Percentiles rank a stretch among this genome's conserved stretches.
Evolutionary conservation across 1,284 basidiomycete species (phyloP).

Genomic region (Ustilago crameri): DNA sequence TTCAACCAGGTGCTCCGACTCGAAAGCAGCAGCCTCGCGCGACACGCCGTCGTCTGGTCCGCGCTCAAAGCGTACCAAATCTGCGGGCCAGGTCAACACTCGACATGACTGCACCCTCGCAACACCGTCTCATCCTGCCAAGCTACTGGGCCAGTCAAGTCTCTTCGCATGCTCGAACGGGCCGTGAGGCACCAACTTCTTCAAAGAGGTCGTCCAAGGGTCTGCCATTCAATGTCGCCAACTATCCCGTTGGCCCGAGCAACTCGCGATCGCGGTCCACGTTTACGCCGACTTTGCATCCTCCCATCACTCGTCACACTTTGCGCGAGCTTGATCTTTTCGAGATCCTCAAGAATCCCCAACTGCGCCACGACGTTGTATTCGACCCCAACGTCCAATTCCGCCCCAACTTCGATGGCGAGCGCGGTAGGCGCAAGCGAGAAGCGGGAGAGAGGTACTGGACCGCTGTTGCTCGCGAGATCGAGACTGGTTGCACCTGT

Average conservation of each 20-base stretch:
- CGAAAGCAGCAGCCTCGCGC: conserved; percentile 18
- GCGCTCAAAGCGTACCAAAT: conserved; percentile 51
- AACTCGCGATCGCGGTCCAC: conserved; percentile 34
- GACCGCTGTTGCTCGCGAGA: conserved; percentile 81
- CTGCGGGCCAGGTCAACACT: conserved; percentile 44
- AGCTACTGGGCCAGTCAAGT: conserved; percentile 38
- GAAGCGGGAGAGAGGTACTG: conserved; percentile 84
- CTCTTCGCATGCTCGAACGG: conserved; percentile 19
- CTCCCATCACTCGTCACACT: conserved; percentile 84
- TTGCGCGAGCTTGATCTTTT: conserved; percentile 85
- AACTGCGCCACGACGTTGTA: conserved; percentile 89
- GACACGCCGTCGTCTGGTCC: conserved; percentile 28
- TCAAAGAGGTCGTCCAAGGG: conserved; percentile 20
- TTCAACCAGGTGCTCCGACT: conserved; percentile 15
- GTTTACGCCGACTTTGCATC: conserved; percentile 74
- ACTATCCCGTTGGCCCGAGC: conserved; percentile 12
- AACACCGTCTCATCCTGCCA: conserved; percentile 45
- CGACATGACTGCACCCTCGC: conserved; percentile 30
- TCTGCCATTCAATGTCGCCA: conserved; percentile 18
- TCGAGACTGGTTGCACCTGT: conserved; percentile 84
- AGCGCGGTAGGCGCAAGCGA: conserved; percentile 76
- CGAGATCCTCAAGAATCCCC: conserved; percentile 86
- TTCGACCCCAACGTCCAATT: conserved; percentile 73
- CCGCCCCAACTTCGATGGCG: conserved; percentile 69
- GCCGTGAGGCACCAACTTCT: conserved; percentile 11